A percentile compares a stretch with the other conserved stretches of the same genome.
Conservation (phyloP, 2,329 filamentous ascomycete species). For the Fusarium ambrosium region DNA sequence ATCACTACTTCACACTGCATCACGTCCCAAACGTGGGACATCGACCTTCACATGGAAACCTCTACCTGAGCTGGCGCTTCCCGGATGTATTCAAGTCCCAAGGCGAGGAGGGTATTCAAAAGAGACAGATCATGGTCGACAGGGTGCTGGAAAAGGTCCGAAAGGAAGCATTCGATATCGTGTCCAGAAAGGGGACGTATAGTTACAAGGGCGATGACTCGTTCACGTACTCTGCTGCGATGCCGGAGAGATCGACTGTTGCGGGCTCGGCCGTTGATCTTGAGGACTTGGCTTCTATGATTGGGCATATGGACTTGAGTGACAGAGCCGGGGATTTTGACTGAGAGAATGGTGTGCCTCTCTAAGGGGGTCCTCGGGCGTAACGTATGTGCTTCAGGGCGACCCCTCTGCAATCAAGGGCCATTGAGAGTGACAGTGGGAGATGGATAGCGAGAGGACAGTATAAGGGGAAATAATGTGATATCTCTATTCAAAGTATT, state of each 20-base stretch:
- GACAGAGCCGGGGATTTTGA: constrained; percentile 7
- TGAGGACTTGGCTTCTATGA: constrained; percentile 11
- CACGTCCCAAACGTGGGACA: constrained; percentile 40
- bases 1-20: constrained; percentile 45
- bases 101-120: not conserved
- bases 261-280: not conserved
- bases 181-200: constrained; percentile 12
- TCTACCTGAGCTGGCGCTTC: constrained; percentile 51
- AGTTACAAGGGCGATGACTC: constrained; percentile 27
- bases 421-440: not conserved
- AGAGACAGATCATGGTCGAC: constrained; percentile 12
- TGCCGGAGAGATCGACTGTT: constrained; percentile 29
- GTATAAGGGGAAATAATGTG: not conserved
- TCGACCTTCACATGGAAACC: constrained; percentile 48
- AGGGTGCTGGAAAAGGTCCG: constrained; percentile 19
- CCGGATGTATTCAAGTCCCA: constrained; percentile 44
- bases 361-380: not conserved
- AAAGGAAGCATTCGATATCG: constrained; percentile 24
- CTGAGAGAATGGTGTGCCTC: not conserved
- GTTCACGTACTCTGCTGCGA: constrained; percentile 59
- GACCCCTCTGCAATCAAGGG: not conserved
- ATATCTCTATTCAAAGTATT: not conserved
- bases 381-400: not conserved
- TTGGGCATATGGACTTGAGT: constrained; percentile 10
- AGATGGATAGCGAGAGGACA: not conserved